Evolutionary conservation across 257 asterid species (phyloP), one percentile per base, ranked within the genome.

Genomic region (Orobanche coerulescens): DNA sequence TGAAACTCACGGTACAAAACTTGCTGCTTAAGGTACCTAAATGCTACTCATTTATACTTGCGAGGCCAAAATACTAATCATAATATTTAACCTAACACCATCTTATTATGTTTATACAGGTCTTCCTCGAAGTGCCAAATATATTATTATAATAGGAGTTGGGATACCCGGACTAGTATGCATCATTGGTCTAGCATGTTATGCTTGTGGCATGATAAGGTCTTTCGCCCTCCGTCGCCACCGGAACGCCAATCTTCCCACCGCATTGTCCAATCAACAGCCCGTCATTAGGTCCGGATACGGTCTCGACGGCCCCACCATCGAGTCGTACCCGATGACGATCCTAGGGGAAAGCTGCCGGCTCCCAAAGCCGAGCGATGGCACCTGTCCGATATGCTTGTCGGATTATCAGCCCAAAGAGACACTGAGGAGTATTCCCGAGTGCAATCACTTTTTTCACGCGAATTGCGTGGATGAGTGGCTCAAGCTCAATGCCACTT

Each of bases 371-470:
- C 64, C 82, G 2, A 66, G 63, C 2, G 90, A 88, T 1, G 66
- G 72, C 14, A 73, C 82, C 22, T 91, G 98, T 5, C 81, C 96
- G 0, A 91, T 91, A 58, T 91, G 98, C 70, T 60, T 91, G 12
- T 64, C 82, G 0, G 96, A 88, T 24, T 91, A 85, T 59, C 65
- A 79, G 47, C 77, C 98, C 0, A 84, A 81, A 59, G 96, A 91
- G 66, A 82, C 73, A 0, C 24, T 88, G 10, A 79, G 90, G 24
- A 82, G 81, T 20, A 76, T 91, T 31, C 98, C 98, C 0, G 92
- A 81, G 9, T 91, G 98, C 79, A 76, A 81, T 55, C 98, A 91
- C 64, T 85, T 74, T 66, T 91, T 79, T 62, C 98, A 91, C 36
- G 84, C 67, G 0, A 68, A 70, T 11, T 91, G 98, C 63, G 69